Evolutionary conservation across 2,329 filamentous ascomycete species (phyloP).

Genomic region (Claviceps monticola): DNA sequence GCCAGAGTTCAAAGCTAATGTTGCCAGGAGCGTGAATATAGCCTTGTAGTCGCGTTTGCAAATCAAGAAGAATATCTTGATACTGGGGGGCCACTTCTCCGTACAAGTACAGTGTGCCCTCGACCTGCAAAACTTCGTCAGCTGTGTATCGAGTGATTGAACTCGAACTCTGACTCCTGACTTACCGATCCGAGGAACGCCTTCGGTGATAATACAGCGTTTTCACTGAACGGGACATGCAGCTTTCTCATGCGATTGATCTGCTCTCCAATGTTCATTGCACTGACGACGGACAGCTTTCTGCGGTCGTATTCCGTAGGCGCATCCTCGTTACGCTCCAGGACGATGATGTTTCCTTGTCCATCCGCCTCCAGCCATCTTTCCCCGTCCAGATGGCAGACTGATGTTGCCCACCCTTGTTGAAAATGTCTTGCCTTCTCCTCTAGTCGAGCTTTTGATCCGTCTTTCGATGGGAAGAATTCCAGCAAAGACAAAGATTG

Average conservation of each 20-base stretch:
- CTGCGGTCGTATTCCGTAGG: constrained; percentile 61
- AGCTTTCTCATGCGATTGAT: constrained; percentile 78
- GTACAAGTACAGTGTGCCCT: constrained; percentile 85
- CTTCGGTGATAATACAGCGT: constrained; percentile 58
- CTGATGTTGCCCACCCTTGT: constrained; percentile 67
- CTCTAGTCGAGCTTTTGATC: constrained; percentile 46
- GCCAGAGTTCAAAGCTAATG: constrained; percentile 63
- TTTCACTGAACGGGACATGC: constrained; percentile 48
- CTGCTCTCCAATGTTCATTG: constrained; percentile 82
- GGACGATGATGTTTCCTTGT: constrained; percentile 72
- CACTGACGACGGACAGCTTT: constrained; percentile 59
- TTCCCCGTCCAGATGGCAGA: constrained; percentile 57
- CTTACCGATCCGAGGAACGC: constrained; percentile 84
- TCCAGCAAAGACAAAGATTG: constrained; percentile 76
- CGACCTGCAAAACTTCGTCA: constrained; percentile 42
- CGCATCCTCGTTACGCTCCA: constrained; percentile 59
- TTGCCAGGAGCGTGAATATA: constrained; percentile 56
- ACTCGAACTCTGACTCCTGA: not conserved
- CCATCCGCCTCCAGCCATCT: constrained; percentile 75
- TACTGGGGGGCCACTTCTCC: constrained; percentile 59
- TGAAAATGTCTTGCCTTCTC: constrained; percentile 73
- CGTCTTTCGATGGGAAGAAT: constrained; percentile 45
- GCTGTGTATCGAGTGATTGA: not conserved
- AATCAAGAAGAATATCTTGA: constrained; percentile 67
- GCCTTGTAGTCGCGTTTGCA: constrained; percentile 59